phyloP scores from a whole-genome alignment of 2,329 filamentous ascomycete species.

The Colletotrichum limetticola region DNA sequence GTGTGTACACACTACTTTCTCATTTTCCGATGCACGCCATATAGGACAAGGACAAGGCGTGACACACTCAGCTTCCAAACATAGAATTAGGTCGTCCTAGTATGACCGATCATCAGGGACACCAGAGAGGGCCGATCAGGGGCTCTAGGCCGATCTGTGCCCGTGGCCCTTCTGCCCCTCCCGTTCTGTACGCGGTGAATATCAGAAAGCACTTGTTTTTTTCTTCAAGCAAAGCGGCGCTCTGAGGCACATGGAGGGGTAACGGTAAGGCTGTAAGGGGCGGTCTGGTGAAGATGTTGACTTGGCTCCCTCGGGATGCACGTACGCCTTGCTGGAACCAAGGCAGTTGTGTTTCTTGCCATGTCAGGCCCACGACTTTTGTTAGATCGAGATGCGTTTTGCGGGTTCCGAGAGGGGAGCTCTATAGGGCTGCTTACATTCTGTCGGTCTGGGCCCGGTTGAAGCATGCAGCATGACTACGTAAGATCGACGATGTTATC shows the following conservation, averaged over 20 bases:
- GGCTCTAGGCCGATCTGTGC: slow-evolving; percentile 14
- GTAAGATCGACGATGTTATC: slow-evolving; percentile 5
- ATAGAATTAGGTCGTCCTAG: neutral
- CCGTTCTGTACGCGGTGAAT: neutral
- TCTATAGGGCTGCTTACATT: neutral
- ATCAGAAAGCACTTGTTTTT: neutral
- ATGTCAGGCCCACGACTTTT: neutral
- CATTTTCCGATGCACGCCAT: neutral
- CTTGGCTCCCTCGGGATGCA: neutral
- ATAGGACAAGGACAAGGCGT: slow-evolving; percentile 15
- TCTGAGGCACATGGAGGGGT: neutral
- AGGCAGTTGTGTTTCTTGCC: neutral
- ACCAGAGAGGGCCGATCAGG: slow-evolving; percentile 19
- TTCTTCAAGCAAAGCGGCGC: neutral
- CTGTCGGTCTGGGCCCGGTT: neutral
- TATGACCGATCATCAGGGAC: slow-evolving; percentile 22
- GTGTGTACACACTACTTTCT: neutral
- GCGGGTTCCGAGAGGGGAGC: neutral
- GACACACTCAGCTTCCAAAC: slow-evolving; percentile 7
- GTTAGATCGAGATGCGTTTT: neutral
- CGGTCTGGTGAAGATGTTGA: neutral
- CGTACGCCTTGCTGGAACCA: neutral
- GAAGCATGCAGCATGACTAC: neutral
- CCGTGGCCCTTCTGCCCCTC: neutral
- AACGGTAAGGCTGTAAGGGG: neutral